Conservation (phyloP, 1,284 basidiomycete species). For the Cryptococcus jaspeensis region DNA sequence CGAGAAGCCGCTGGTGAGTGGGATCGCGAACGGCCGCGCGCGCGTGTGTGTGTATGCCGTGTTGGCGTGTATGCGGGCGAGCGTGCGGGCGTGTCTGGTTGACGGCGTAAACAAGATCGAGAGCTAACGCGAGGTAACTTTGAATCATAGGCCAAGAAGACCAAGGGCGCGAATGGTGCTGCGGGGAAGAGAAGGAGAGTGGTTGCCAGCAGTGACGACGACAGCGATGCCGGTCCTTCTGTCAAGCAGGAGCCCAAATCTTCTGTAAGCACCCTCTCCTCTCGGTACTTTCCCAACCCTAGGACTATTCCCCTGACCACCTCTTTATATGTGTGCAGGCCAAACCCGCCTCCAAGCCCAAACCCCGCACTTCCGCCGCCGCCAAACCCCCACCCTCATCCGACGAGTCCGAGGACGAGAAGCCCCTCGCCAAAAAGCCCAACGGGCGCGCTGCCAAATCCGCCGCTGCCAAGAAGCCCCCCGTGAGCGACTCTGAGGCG, state of each 20-base stretch:
- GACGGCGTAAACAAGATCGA: background rate
- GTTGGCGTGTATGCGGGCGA: no score
- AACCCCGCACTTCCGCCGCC: conserved; percentile 9
- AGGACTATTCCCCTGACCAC: conserved; percentile 7
- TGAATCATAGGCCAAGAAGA: conserved; percentile 20
- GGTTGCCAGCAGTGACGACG: conserved; percentile 39
- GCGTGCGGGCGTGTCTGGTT: no score
- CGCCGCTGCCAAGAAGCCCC: conserved; percentile 39
- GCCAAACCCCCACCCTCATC: conserved; percentile 16
- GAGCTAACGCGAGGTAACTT: background rate
- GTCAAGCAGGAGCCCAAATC: conserved; percentile 27
- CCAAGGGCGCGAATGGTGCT: conserved; percentile 16
- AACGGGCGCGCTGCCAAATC: conserved; percentile 22
- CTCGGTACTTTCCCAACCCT: conserved; percentile 24
- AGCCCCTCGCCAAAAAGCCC: conserved; percentile 56
- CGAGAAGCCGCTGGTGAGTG: conserved; percentile 48
- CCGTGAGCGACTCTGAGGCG: no score
- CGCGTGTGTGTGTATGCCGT: no score
- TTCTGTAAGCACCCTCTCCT: conserved; percentile 19
- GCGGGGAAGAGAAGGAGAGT: conserved; percentile 38
- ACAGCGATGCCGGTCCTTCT: conserved; percentile 25
- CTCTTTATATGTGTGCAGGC: conserved; percentile 10
- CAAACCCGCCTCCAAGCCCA: conserved; percentile 17
- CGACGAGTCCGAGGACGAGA: conserved; percentile 41
- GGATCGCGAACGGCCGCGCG: background rate